Evolutionary conservation across 768 basidiomycete genomes (phyloP).

Genomic region (Auriscalpium orientale): DNA sequence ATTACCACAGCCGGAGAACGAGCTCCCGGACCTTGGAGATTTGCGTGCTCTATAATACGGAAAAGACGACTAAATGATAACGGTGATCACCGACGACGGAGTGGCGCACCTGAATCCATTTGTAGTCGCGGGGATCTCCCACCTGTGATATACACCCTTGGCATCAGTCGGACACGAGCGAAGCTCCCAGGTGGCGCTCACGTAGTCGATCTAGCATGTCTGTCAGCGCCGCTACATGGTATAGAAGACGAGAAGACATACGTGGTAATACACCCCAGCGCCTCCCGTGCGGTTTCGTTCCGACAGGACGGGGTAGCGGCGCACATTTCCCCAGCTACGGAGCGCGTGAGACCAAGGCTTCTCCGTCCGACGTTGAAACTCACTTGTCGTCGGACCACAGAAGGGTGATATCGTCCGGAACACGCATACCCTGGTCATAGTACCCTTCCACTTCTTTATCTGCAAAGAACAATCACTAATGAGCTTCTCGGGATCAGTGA

Average conservation of each 20-base stretch:
- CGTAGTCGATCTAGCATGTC: conserved; percentile 38
- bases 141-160: conserved; percentile 30
- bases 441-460: conserved; percentile 61
- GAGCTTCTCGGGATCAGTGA: neutral
- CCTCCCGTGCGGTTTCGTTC: conserved; percentile 60
- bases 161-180: neutral
- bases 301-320: conserved; percentile 44
- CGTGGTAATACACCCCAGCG: conserved; percentile 66
- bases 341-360: neutral
- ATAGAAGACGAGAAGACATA: conserved; percentile 18
- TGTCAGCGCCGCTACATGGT: neutral
- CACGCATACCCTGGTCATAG: conserved; percentile 54
- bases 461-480: neutral
- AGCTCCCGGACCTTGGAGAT: conserved; percentile 35
- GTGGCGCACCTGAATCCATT: conserved; percentile 53
- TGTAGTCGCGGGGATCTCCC: conserved; percentile 59
- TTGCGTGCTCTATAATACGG: conserved; percentile 36
- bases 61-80: neutral
- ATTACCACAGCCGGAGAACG: neutral
- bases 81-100: no score
- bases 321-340: conserved; percentile 59
- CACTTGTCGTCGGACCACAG: conserved; percentile 73
- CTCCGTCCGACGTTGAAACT: neutral
- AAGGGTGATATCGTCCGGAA: conserved; percentile 57
- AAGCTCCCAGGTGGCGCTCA: conserved; percentile 15